Conservation (phyloP, 169 alveolate genomes). For the Cryptosporidium baileyi region DNA sequence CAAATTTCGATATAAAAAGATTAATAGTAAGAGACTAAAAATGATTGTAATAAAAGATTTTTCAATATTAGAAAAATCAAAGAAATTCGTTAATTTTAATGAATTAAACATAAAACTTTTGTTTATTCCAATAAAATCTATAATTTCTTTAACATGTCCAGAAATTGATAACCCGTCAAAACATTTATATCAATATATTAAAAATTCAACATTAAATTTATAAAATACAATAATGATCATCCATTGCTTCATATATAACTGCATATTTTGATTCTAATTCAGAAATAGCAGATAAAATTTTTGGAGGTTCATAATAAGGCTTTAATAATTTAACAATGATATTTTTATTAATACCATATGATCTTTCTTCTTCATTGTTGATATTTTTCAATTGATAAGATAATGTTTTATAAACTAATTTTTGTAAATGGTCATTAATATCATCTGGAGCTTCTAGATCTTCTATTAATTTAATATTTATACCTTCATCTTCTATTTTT, state of each 20-base stretch:
- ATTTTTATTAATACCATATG: constrained; percentile 14
- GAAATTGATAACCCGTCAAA: constrained; percentile 45
- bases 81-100: not conserved
- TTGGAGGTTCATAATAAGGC: constrained; percentile 22
- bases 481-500: not conserved
- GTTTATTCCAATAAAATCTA: constrained; percentile 50
- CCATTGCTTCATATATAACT: constrained; percentile 49
- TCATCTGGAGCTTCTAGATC: constrained; percentile 34
- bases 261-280: constrained; percentile 67
- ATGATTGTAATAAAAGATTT: constrained; percentile 30
- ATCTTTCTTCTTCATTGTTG: constrained; percentile 14
- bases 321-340: not conserved
- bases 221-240: constrained; percentile 42
- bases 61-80: not conserved
- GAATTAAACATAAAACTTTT: not conserved
- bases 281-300: constrained; percentile 13
- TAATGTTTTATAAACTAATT: constrained; percentile 28
- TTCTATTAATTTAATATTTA: not conserved
- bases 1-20: constrained; percentile 1
- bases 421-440: constrained; percentile 4
- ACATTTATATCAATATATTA: constrained; percentile 1
- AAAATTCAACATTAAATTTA: constrained; percentile 9
- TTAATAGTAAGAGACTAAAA: constrained; percentile 13
- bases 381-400: constrained; percentile 4
- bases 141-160: constrained; percentile 50